Base-by-base conservation (phyloP, 176 grass and related monocot genomes). In the Triticum dicoccoides region DNA sequence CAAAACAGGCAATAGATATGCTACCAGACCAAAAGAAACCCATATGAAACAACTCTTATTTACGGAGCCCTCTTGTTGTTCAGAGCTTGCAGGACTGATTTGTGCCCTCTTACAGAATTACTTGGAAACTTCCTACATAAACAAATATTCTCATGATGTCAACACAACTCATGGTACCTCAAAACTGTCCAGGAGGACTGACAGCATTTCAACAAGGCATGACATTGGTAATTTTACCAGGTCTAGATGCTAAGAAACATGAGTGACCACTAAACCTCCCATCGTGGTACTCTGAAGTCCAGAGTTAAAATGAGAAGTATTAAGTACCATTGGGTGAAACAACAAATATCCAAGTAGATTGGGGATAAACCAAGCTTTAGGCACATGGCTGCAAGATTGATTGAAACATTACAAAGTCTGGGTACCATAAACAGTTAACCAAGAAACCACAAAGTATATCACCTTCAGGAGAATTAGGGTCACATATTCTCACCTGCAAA, bases 401-500 rank as follows among this genome's bases (percentile, higher is more conserved):
- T 30, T 68, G 27, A 54, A 82, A 82, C 12, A 82, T 82, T 80
- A 21, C 63, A 12, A 25, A 27, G 76, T 27, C 29, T 69, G 27
- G 17, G 62, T 18, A 62, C 27, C 45, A 76, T 20, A 24, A 7
- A 62, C 25, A 77, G 21, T 62, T 51, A 33, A 61, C 21, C 25
- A 34, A 61, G n/a, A 78, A 8, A 49, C 2, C 21, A 5, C 13
- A 49, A 65, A 51, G 37, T 38, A 38, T 77, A 38, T 77, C 20
- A 49, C 17, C 17, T 37, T 35, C 3, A 52, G 9, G 29, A 84
- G 37, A 81, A 61, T 76, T 69, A 61, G 29, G 79, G 8, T 70
- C 38, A 95, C 95, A 91, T 59, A 59, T 59, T 59, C 51, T 15
- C 71, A 74, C 71, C 71, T 76, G 73, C 25, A 76, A 15, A 32